Evolutionary conservation across 495 filamentous ascomycete species (phyloP).

Genomic region (Aspergillus saccharolyticus): DNA sequence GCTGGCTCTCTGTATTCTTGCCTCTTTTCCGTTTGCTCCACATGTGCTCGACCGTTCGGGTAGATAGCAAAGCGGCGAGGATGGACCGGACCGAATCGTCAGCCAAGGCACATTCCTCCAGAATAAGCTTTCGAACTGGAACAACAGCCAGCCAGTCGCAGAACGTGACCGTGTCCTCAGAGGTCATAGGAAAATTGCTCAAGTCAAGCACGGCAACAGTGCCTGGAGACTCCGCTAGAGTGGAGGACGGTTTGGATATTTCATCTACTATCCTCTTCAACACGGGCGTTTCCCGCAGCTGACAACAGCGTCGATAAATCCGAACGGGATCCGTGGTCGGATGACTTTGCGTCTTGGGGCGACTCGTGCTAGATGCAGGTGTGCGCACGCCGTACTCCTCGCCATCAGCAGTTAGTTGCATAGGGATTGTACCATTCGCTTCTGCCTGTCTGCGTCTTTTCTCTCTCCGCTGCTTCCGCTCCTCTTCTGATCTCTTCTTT

Average conservation of each 20-base stretch:
- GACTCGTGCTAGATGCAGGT: slow-evolving; percentile 22
- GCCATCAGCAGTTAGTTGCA: slow-evolving; percentile 63
- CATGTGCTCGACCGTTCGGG: slow-evolving; percentile 58
- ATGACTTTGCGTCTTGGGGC: slow-evolving; percentile 53
- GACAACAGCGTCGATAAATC: slow-evolving; percentile 93
- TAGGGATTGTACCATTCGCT: slow-evolving; percentile 73
- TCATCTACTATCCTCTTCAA: slow-evolving; percentile 85
- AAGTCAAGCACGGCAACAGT: slow-evolving; percentile 78
- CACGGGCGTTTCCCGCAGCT: slow-evolving; percentile 84
- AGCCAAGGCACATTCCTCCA: slow-evolving; percentile 81
- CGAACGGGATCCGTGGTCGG: slow-evolving; percentile 88
- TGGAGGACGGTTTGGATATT: slow-evolving; percentile 63
- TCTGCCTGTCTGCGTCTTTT: slow-evolving; percentile 72
- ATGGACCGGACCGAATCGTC: slow-evolving; percentile 84
- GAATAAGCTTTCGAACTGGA: slow-evolving; percentile 73
- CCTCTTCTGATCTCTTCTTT: slow-evolving; percentile 85
- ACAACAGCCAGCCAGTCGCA: slow-evolving; percentile 93
- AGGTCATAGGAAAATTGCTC: slow-evolving; percentile 73
- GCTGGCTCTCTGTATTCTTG: slow-evolving; percentile 20
- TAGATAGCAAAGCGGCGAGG: slow-evolving; percentile 78
- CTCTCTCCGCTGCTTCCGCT: slow-evolving; percentile 81
- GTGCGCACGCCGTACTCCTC: slow-evolving; percentile 41
- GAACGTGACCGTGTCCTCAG: slow-evolving; percentile 77
- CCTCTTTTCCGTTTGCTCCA: slow-evolving; percentile 39
- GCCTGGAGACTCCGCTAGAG: slow-evolving; percentile 55